phyloP scores from a whole-genome alignment of 2,329 filamentous ascomycete species.

The Tolypocladium pustulatum region DNA sequence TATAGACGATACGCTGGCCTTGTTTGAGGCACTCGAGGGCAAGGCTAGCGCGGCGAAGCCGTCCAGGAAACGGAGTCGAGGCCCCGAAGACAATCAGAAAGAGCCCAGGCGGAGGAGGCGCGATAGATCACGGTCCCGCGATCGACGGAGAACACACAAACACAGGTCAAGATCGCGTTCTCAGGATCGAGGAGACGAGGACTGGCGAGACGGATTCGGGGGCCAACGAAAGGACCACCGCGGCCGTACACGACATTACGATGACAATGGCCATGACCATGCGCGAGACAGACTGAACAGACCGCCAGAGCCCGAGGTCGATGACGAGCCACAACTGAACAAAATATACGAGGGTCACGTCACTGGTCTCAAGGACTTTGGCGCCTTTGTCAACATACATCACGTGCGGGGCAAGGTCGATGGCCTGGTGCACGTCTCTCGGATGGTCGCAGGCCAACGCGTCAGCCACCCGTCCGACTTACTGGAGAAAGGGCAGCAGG shows the following conservation, averaged over 20 bases:
- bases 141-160: constrained; percentile 24
- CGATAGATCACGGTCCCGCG: constrained; percentile 30
- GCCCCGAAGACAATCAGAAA: constrained; percentile 37
- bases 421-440: constrained; percentile 87
- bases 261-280: constrained; percentile 31
- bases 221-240: constrained; percentile 20
- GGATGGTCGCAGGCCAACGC: constrained; percentile 71
- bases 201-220: constrained; percentile 28
- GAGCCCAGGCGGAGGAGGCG: constrained; percentile 30
- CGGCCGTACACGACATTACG: constrained; percentile 27
- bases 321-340: constrained; percentile 69
- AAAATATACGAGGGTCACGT: constrained; percentile 89
- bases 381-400: constrained; percentile 85
- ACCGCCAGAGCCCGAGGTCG: constrained; percentile 62
- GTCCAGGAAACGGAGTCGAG: constrained; percentile 48
- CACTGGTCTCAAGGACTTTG: constrained; percentile 90
- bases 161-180: constrained; percentile 27
- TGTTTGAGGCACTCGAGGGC: constrained; percentile 75
- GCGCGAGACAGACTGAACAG: constrained; percentile 50
- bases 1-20: constrained; percentile 85
- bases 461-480: constrained; percentile 90
- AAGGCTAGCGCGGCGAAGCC: constrained; percentile 44
- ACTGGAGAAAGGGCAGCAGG: constrained; percentile 65
- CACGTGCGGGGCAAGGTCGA: constrained; percentile 83
- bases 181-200: constrained; percentile 31